A percentile compares a stretch with the other conserved stretches of the same genome.
These are phyloP conservation scores for Citrus mangshanensis DNA, from an alignment of 345 rosid genomes.

Conservation along the genomic window DNA sequence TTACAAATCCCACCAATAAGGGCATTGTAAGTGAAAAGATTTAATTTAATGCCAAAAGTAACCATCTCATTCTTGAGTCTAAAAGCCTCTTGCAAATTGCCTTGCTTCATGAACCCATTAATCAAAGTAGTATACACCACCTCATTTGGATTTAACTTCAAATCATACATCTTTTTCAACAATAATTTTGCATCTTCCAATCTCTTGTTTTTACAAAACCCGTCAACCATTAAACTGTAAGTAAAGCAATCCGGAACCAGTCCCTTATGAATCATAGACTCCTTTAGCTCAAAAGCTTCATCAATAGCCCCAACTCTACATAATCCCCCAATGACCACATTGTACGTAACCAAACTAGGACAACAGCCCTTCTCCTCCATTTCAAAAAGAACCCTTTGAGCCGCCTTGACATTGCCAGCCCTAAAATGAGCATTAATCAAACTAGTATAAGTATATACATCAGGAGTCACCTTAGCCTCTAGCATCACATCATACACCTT, in stretches of 20 bases:
- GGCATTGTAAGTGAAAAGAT: constrained; percentile 43
- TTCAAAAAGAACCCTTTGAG: constrained; percentile 38
- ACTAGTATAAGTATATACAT: constrained; percentile 46
- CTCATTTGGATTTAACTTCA: constrained; percentile 47
- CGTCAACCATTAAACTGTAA: constrained; percentile 44
- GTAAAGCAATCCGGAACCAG: constrained; percentile 39
- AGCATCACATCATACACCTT: constrained; percentile 47
- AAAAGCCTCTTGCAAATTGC: constrained; percentile 50
- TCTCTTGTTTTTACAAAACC: constrained; percentile 55
- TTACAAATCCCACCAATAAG: constrained; percentile 51
- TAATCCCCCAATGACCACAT: constrained; percentile 50
- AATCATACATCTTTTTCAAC: constrained; percentile 49
- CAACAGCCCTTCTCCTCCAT: constrained; percentile 47
- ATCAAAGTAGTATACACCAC: constrained; percentile 50
- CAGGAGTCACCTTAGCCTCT: constrained; percentile 45
- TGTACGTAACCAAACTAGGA: constrained; percentile 44
- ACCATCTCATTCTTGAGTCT: constrained; percentile 56
- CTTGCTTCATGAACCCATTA: constrained; percentile 58
- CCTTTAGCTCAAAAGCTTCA: constrained; percentile 53
- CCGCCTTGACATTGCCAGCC: constrained; percentile 45
- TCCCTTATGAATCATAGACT: constrained; percentile 50
- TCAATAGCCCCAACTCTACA: constrained; percentile 55
- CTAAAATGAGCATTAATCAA: constrained; percentile 62
- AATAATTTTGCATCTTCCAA: constrained; percentile 47
- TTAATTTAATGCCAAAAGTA: constrained; percentile 40